Percentiles rank a stretch among this genome's conserved stretches.
phyloP scores from a whole-genome alignment of 495 filamentous ascomycete genomes.

The Wilcoxina mikolae region DNA sequence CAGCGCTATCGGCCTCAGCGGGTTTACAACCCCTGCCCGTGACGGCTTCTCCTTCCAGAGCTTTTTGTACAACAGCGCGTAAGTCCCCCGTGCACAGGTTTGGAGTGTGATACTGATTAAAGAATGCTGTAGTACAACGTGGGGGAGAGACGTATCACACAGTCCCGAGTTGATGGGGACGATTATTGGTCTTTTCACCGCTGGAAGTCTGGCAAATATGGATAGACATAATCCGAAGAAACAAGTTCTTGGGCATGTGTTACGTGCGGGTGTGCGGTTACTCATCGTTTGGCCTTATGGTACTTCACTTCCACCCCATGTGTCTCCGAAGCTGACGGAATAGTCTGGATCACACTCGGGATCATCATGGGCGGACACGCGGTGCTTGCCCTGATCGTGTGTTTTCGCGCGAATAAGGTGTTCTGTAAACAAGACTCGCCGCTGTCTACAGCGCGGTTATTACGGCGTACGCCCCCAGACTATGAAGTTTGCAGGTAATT shows the following conservation, averaged over 20 bases:
- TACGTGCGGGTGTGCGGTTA: neutral
- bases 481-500: neutral
- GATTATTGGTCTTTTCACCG: conserved; percentile 10
- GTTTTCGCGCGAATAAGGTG: conserved; percentile 18
- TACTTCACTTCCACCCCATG: neutral
- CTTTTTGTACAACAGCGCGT: conserved; percentile 8
- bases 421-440: conserved; percentile 27
- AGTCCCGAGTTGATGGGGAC: neutral
- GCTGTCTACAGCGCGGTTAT: conserved; percentile 22
- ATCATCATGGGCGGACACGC: conserved; percentile 18
- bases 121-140: neutral
- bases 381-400: conserved; percentile 17
- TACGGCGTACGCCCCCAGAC: conserved; percentile 14
- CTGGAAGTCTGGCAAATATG: conserved; percentile 8
- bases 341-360: neutral
- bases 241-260: neutral
- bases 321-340: conserved; percentile 5
- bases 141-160: neutral
- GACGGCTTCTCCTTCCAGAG: conserved; percentile 6
- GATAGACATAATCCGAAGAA: neutral
- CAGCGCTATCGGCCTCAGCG: conserved; percentile 17
- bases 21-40: conserved; percentile 7
- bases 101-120: too few species aligned
- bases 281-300: neutral
- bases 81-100: neutral